Percentiles rank a stretch among this genome's conserved stretches.
These are phyloP conservation scores for Sarocladium oryzae DNA, from an alignment of 2,329 filamentous ascomycete species.

Conservation along the genomic window DNA sequence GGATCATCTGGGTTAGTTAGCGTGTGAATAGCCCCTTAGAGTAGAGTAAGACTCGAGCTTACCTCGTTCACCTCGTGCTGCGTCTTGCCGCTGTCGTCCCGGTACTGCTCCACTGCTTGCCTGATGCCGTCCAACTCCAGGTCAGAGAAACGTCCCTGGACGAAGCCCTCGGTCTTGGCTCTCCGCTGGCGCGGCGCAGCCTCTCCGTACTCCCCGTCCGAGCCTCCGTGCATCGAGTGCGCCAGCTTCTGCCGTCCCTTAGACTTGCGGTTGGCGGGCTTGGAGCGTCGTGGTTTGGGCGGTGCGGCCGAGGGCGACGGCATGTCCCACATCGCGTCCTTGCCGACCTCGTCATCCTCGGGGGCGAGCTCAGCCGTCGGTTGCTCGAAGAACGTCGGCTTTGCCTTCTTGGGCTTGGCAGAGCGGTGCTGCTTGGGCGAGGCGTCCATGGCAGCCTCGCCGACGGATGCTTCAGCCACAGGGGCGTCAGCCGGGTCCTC, in stretches of 20 bases:
- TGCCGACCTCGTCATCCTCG: slow-evolving; percentile 15
- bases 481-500: slow-evolving; percentile 11
- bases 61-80: slow-evolving; percentile 42
- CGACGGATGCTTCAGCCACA: slow-evolving; percentile 10
- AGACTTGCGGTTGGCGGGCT: slow-evolving; percentile 22
- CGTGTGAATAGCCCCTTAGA: not conserved
- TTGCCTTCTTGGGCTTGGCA: slow-evolving; percentile 39
- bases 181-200: slow-evolving; percentile 14
- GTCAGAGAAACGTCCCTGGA: slow-evolving; percentile 36
- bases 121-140: slow-evolving; percentile 36
- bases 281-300: slow-evolving; percentile 24
- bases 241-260: slow-evolving; percentile 14
- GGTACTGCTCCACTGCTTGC: slow-evolving; percentile 37
- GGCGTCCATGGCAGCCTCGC: slow-evolving; percentile 9
- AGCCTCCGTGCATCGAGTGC: slow-evolving; percentile 18
- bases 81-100: slow-evolving; percentile 33
- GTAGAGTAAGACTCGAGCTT: slow-evolving; percentile 12
- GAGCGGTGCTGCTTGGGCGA: slow-evolving; percentile 23
- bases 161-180: slow-evolving; percentile 22
- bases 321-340: slow-evolving; percentile 18
- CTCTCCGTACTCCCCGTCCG: slow-evolving; percentile 16
- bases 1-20: slow-evolving; percentile 25
- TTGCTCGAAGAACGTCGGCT: slow-evolving; percentile 38
- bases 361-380: slow-evolving; percentile 16
- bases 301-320: slow-evolving; percentile 27